phyloP scores from a whole-genome alignment of 2,329 filamentous ascomycete genomes.

The Microdochium trichocladiopsis region DNA sequence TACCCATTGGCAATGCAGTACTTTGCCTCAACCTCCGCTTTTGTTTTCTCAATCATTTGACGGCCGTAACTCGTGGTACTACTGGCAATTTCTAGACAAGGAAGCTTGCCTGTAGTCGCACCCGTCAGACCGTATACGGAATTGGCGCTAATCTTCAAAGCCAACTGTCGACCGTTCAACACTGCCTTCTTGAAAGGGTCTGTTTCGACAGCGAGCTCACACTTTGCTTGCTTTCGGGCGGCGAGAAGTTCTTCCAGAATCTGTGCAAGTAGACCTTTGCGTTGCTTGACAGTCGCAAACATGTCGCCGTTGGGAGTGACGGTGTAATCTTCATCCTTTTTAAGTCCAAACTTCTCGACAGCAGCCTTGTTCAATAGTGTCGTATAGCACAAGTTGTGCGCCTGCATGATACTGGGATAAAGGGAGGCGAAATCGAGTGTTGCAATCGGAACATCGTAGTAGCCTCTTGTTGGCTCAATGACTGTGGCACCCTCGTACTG shows the following conservation, averaged over 20 bases:
- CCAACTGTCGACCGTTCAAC: slow-evolving; percentile 91
- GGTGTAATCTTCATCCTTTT: slow-evolving; percentile 92
- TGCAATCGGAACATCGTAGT: slow-evolving; percentile 91
- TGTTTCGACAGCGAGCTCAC: slow-evolving; percentile 78
- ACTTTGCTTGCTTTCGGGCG: slow-evolving; percentile 94
- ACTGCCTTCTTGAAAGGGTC: slow-evolving; percentile 98
- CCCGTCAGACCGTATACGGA: slow-evolving; percentile 96
- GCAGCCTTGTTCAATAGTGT: slow-evolving; percentile 76
- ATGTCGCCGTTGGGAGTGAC: slow-evolving; percentile 90
- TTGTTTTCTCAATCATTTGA: slow-evolving; percentile 98
- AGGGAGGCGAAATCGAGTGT: slow-evolving; percentile 98
- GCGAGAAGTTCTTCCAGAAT: slow-evolving; percentile 89
- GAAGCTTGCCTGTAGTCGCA: slow-evolving; percentile 91
- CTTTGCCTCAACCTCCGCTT: slow-evolving; percentile 83
- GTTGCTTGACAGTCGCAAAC: slow-evolving; percentile 81
- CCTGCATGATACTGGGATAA: slow-evolving; percentile 98
- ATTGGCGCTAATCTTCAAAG: slow-evolving; percentile 94
- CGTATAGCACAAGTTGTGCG: slow-evolving; percentile 97
- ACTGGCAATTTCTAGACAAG: slow-evolving; percentile 90
- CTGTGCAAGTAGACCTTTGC: slow-evolving; percentile 87
- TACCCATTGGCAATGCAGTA: slow-evolving; percentile 95
- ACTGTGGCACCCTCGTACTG: slow-evolving; percentile 98
- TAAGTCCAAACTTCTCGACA: slow-evolving; percentile 68
- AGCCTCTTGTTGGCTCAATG: slow-evolving; percentile 88
- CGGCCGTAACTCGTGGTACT: slow-evolving; percentile 96